Evolutionary conservation across 352 stramenopile genomes (phyloP), one percentile per base, ranked within the genome.

Genomic region (Phytophthora syringae): DNA sequence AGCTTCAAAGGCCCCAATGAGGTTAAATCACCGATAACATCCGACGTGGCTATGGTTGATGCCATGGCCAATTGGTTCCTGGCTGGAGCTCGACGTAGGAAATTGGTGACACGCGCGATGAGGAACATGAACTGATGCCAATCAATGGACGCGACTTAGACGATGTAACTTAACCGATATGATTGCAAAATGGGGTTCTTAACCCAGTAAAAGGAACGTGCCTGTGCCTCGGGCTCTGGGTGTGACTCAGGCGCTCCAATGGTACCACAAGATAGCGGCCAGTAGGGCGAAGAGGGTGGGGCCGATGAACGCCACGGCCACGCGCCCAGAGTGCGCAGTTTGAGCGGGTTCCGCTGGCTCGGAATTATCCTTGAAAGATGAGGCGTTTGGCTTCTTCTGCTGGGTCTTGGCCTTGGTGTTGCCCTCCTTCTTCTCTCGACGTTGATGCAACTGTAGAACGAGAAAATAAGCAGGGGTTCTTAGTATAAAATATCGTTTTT

Each of bases 271-370:
- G 40, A 88, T 43, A 40, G 70, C 72, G 30, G 86, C 64, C 24
- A 87, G 52, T n/a, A 84, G 66, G 40, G 60, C 68, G 18, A 84
- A 42, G 11, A 88, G 65, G 42, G 79, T 83, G 16, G 83, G 81
- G 7, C 80, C 68, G 6, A 90, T 20, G 52, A 88, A 78, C 44
- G 79, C 60, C 36, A 71, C 66, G 39, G 76, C 65, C 42, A 86
- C 57, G 27, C 67, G 64, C 42, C 62, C 44, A 27, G 71, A 72
- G 40, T 73, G 65, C 6, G 57, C 32, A 34, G 58, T 56, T 48
- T 55, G 21, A 25, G 45, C 16, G 43, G 34, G 18, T 60, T 57
- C 64, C 16, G 5, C 22, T 47, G 44, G 15, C 4, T 36, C 47
- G 24, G 48, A 39, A 13, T n/a, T 57, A n/a, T 53, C 22, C 34